phyloP scores from a whole-genome alignment of 371 early-diverging fungal species.

The Mortierella sp. region DNA sequence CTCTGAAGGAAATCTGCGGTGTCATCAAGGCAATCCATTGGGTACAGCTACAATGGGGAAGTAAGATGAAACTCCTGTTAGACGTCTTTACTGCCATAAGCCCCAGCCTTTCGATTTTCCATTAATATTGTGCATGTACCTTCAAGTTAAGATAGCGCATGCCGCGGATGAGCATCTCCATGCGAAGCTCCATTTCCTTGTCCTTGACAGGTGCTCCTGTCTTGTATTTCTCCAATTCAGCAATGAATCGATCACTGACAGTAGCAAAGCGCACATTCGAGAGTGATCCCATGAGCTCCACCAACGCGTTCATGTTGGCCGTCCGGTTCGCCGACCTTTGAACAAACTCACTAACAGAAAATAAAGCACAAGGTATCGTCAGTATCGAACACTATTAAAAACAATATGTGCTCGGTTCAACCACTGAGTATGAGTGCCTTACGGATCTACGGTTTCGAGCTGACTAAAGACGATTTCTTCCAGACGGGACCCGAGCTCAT shows the following conservation, averaged over 20 bases:
- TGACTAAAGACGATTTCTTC: slow-evolving; percentile 96
- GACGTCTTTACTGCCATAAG: not conserved
- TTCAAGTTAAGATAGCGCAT: slow-evolving; percentile 94
- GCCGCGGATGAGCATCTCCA: slow-evolving; percentile 89
- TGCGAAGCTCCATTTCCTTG: slow-evolving; percentile 82
- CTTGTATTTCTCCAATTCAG: slow-evolving; percentile 83
- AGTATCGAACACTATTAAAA: not conserved
- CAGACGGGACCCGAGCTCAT: slow-evolving; percentile 89
- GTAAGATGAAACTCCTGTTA: not conserved
- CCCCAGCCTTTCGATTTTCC: not conserved
- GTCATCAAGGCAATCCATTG: slow-evolving; percentile 93
- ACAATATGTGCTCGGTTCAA: not conserved
- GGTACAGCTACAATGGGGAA: slow-evolving; percentile 77
- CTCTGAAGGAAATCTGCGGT: slow-evolving; percentile 92
- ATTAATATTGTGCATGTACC: slow-evolving; percentile 53
- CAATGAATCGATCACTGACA: slow-evolving; percentile 94
- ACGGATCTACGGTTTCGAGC: slow-evolving; percentile 90
- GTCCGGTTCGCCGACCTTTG: slow-evolving; percentile 84
- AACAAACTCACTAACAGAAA: slow-evolving; percentile 73
- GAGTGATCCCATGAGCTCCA: slow-evolving; percentile 89
- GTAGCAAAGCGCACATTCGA: slow-evolving; percentile 92
- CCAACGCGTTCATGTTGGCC: slow-evolving; percentile 90
- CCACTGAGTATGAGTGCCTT: slow-evolving; percentile 44
- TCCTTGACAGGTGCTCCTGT: slow-evolving; percentile 59
- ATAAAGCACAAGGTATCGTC: not conserved